Conservation (phyloP, 78 protist genomes). For the Dictyostelium intermedium region DNA sequence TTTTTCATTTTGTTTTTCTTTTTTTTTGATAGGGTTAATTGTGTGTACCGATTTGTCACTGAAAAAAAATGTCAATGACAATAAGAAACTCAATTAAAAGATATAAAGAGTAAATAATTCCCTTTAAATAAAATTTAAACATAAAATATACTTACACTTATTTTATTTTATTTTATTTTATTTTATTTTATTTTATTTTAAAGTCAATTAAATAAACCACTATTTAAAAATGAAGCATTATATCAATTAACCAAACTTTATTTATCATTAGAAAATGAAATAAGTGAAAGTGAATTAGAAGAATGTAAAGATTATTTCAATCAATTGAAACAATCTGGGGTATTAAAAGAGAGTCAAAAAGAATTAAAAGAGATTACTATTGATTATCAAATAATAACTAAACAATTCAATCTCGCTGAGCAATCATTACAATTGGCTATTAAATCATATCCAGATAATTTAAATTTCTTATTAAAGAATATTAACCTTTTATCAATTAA, state of each 20-base stretch:
- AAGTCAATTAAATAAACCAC: constrained; percentile 14
- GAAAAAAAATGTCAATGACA: not conserved
- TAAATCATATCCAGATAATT: not conserved
- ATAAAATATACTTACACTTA: no score
- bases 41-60: not conserved
- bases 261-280: not conserved
- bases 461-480: constrained; percentile 13
- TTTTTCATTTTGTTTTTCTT: not conserved
- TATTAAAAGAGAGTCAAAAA: constrained; percentile 1
- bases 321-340: not conserved
- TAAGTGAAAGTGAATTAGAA: not conserved
- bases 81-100: constrained; percentile 1
- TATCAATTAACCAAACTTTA: not conserved
- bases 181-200: not conserved
- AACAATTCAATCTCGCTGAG: not conserved
- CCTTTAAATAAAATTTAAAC: no score
- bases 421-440: not conserved
- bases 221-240: constrained; percentile 11
- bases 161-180: no score
- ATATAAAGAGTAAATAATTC: constrained; percentile 4
- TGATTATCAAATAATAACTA: not conserved
- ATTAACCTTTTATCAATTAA: not conserved
- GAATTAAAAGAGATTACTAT: constrained; percentile 8
- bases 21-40: no score
- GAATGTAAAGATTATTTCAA: constrained; percentile 5